Conservation (phyloP, 2,329 filamentous ascomycete genomes). For the Alternaria angustiovoidea region DNA sequence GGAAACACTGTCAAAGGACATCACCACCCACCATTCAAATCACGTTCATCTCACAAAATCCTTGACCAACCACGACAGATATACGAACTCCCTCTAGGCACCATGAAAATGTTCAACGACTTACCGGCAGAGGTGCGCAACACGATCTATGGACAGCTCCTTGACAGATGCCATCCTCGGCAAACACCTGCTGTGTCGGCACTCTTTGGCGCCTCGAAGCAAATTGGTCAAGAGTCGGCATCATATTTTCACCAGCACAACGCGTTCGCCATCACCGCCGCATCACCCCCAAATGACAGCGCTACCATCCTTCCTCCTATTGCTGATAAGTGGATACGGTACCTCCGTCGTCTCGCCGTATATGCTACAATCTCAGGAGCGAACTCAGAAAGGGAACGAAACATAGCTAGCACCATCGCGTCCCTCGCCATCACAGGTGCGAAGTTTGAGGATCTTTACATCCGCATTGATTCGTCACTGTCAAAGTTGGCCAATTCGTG, state of each 20-base stretch:
- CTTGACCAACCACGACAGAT: background rate
- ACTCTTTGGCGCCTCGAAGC: slow-evolving; percentile 25
- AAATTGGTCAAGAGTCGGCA: slow-evolving; percentile 27
- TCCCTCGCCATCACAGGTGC: slow-evolving; percentile 21
- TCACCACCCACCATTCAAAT: background rate
- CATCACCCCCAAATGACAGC: background rate
- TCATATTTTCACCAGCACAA: slow-evolving; percentile 36
- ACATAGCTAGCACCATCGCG: slow-evolving; percentile 18
- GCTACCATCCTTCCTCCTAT: slow-evolving; percentile 28
- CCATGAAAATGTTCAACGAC: slow-evolving; percentile 20
- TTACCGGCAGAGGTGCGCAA: slow-evolving; percentile 33
- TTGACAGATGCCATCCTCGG: background rate
- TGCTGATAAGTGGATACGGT: slow-evolving; percentile 29
- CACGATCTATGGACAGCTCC: slow-evolving; percentile 23
- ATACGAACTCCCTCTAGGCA: background rate
- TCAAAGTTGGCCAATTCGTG: slow-evolving; percentile 22
- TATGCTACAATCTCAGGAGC: slow-evolving; percentile 9
- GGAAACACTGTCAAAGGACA: background rate
- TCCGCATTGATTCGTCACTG: slow-evolving; percentile 19
- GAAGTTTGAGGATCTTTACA: slow-evolving; percentile 18
- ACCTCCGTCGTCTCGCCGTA: slow-evolving; percentile 22
- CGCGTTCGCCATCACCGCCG: slow-evolving; percentile 11
- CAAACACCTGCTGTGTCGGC: slow-evolving; percentile 8
- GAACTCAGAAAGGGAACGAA: slow-evolving; percentile 4
- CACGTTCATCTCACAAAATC: background rate